phyloP scores from a whole-genome alignment of 257 asterid species.

The Fraxinus quadrangulata region DNA sequence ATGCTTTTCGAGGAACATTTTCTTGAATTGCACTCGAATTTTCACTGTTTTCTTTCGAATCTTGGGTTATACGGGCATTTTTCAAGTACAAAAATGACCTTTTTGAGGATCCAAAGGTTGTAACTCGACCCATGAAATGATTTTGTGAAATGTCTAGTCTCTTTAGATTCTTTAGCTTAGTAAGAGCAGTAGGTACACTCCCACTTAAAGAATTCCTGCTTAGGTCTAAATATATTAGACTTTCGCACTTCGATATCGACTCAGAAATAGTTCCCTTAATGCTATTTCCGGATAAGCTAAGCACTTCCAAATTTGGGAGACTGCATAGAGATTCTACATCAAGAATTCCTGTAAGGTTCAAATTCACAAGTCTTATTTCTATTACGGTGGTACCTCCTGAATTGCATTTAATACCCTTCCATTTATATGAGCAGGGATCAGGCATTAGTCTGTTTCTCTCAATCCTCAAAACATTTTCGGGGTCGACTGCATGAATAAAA shows the following conservation, averaged over 20 bases:
- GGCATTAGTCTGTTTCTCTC: neutral
- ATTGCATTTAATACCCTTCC: conserved; percentile 25
- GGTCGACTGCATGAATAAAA: conserved; percentile 33
- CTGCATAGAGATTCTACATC: conserved; percentile 30
- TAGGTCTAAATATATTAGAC: conserved; percentile 27
- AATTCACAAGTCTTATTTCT: conserved; percentile 19
- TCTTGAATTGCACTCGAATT: neutral
- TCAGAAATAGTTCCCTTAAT: conserved; percentile 27
- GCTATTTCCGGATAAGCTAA: conserved; percentile 29
- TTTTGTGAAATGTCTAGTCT: conserved; percentile 30
- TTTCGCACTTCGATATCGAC: conserved; percentile 23
- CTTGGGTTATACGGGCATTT: neutral
- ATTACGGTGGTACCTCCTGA: neutral
- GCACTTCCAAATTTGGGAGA: conserved; percentile 31
- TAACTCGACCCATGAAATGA: conserved; percentile 8
- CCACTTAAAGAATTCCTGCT: conserved; percentile 29
- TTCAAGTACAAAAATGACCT: neutral
- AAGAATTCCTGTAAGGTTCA: conserved; percentile 32
- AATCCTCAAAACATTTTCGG: conserved; percentile 24
- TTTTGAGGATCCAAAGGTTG: neutral
- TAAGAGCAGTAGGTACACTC: conserved; percentile 21
- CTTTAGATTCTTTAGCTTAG: conserved; percentile 30
- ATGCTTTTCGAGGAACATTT: neutral
- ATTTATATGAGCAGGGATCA: conserved; percentile 14
- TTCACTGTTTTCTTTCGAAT: neutral